Percentiles rank a stretch among this genome's conserved stretches.
phyloP scores from a whole-genome alignment of 371 early-diverging fungal genomes.

The Mycotypha africana region DNA sequence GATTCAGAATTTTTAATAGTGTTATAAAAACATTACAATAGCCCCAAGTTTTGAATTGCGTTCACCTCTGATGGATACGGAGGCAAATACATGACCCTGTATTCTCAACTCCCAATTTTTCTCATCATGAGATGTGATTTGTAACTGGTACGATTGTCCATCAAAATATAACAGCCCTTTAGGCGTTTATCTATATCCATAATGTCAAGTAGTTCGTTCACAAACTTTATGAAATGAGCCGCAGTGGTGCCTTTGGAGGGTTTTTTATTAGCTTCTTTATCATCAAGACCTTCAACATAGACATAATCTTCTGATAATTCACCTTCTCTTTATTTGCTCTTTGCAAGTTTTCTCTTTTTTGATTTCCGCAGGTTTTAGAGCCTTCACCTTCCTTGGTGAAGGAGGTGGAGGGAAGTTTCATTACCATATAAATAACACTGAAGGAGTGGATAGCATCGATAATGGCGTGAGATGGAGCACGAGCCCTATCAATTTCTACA shows the following conservation, averaged over 20 bases:
- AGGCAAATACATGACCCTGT: conserved; percentile 3
- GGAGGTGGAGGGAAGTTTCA: too few species aligned
- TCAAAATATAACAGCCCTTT: conserved; percentile 1
- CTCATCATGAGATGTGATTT: conserved; percentile 2
- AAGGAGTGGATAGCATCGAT: too few species aligned
- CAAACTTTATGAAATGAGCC: conserved; percentile 4
- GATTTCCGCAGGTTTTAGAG: too few species aligned
- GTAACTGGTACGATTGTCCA: conserved; percentile 1
- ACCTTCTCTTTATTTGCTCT: neutral
- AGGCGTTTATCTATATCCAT: conserved; percentile 1
- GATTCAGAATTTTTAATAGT: too few species aligned
- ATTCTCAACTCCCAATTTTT: conserved; percentile 3
- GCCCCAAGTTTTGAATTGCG: conserved; percentile 5
- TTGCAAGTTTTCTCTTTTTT: neutral
- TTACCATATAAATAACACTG: conserved; percentile 4
- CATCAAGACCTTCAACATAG: neutral
- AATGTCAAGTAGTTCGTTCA: conserved; percentile 4
- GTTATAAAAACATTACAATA: too few species aligned
- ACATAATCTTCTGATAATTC: too few species aligned
- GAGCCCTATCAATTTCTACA: too few species aligned
- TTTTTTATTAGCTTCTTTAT: neutral
- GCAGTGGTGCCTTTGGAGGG: conserved; percentile 3
- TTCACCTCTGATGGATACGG: conserved; percentile 7
- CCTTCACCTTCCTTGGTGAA: neutral
- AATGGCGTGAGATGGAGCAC: too few species aligned